These are phyloP conservation scores for Tetratostichococcus sp. DNA, from an alignment of 139 green algal species.

Conservation along the genomic window DNA sequence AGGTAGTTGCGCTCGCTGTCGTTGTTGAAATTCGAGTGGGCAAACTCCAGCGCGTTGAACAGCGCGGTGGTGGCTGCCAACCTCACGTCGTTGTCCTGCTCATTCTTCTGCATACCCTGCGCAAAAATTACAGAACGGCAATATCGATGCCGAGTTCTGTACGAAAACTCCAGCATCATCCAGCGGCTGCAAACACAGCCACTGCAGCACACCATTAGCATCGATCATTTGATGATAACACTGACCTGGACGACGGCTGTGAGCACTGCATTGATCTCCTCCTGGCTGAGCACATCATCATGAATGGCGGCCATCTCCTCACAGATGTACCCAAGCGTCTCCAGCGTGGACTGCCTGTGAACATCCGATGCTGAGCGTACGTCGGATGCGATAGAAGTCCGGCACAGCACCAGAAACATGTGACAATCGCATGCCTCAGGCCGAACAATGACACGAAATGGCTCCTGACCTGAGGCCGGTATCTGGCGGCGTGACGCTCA, in stretches of 20 bases:
- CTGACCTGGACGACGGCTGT: constrained; percentile 84
- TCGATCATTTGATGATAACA: no score
- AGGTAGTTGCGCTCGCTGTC: constrained; percentile 92
- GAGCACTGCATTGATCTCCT: constrained; percentile 90
- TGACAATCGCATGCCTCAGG: no score
- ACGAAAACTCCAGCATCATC: no score
- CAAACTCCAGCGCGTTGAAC: constrained; percentile 93
- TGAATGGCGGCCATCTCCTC: constrained; percentile 84
- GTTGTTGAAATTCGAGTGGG: constrained; percentile 91
- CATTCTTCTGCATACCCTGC: constrained; percentile 78
- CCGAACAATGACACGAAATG: no score
- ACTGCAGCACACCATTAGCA: no score
- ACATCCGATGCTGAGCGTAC: constrained; percentile 61
- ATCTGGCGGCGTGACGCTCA: constrained; percentile 16
- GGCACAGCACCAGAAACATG: no score
- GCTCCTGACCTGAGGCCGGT: constrained; percentile 7
- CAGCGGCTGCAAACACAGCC: no score
- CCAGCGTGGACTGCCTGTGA: constrained; percentile 75
- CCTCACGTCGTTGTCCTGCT: constrained; percentile 72
- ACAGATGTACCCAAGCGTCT: constrained; percentile 92
- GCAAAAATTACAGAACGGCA: constrained; percentile 21
- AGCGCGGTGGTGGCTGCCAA: constrained; percentile 87
- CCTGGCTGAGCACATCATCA: constrained; percentile 76
- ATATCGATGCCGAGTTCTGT: no score
- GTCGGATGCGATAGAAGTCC: constrained; percentile 50